Conservation (phyloP, 768 basidiomycete genomes). For the Panaeolus papilionaceus region DNA sequence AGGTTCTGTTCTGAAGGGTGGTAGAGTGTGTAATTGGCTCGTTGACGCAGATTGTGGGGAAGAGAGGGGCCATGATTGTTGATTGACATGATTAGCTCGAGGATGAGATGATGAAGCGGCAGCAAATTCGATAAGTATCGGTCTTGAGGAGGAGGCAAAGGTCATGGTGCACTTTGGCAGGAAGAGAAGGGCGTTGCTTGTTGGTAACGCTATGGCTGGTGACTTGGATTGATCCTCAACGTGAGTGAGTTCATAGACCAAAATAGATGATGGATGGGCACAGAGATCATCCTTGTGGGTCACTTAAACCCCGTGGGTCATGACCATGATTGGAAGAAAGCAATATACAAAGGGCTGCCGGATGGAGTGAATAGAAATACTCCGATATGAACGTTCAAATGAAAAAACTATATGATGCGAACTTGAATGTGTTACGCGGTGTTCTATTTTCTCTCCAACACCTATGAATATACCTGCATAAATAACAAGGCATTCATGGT, state of each 20-base stretch:
- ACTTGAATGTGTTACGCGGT: background rate
- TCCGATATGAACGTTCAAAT: constrained; percentile 7
- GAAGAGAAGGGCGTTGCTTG: background rate
- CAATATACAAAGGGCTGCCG: background rate
- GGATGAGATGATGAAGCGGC: background rate
- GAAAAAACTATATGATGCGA: background rate
- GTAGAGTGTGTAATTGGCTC: background rate
- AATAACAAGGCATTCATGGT: constrained; percentile 4
- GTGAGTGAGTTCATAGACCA: constrained; percentile 9
- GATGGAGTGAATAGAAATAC: background rate
- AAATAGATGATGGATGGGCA: constrained; percentile 9
- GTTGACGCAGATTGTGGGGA: background rate
- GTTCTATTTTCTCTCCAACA: background rate
- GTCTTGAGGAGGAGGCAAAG: background rate
- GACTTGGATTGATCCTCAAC: constrained; percentile 3
- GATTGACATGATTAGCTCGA: constrained; percentile 1
- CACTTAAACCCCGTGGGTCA: constrained; percentile 13
- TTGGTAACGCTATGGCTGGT: constrained; percentile 4
- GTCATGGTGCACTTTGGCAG: constrained; percentile 2
- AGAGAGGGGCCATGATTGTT: background rate
- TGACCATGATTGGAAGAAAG: constrained; percentile 11
- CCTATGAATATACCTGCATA: background rate
- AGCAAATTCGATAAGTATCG: constrained; percentile 1
- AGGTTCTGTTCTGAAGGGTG: background rate
- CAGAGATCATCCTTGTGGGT: background rate